Conservation (phyloP, 129 eudicot species). For the Smallanthus sonchifolius region DNA sequence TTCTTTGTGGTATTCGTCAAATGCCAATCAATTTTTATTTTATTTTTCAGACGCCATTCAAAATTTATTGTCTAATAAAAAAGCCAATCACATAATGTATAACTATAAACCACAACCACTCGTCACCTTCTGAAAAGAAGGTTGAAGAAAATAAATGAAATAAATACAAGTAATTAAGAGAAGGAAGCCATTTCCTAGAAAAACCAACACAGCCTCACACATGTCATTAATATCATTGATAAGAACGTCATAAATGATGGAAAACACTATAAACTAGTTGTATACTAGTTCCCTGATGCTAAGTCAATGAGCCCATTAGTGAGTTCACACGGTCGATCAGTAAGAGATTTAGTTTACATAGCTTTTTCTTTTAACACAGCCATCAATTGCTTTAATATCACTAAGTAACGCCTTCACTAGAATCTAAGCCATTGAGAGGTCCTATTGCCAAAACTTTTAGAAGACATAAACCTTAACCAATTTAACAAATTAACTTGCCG, state of each 20-base stretch:
- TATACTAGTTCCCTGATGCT: neutral
- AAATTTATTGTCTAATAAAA: neutral
- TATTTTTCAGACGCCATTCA: neutral
- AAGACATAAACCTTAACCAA: neutral
- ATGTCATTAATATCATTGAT: neutral
- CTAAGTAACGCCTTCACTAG: neutral
- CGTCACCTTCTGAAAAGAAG: neutral
- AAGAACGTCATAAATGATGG: neutral
- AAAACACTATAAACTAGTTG: neutral
- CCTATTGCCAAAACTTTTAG: neutral
- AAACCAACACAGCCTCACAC: neutral
- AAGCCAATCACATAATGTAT: neutral
- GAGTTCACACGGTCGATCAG: neutral
- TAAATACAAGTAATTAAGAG: neutral
- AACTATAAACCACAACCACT: neutral
- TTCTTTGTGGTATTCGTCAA: neutral
- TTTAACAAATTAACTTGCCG: neutral
- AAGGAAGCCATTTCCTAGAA: neutral
- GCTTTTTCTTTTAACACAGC: neutral
- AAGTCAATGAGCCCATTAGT: neutral
- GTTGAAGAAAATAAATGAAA: neutral
- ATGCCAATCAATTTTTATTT: neutral
- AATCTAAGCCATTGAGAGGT: neutral
- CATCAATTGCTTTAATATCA: neutral
- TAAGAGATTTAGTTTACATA: neutral